These are phyloP conservation scores for Furcasterigmium sp. DNA, from an alignment of 2,329 filamentous ascomycete genomes.

Conservation along the genomic window DNA sequence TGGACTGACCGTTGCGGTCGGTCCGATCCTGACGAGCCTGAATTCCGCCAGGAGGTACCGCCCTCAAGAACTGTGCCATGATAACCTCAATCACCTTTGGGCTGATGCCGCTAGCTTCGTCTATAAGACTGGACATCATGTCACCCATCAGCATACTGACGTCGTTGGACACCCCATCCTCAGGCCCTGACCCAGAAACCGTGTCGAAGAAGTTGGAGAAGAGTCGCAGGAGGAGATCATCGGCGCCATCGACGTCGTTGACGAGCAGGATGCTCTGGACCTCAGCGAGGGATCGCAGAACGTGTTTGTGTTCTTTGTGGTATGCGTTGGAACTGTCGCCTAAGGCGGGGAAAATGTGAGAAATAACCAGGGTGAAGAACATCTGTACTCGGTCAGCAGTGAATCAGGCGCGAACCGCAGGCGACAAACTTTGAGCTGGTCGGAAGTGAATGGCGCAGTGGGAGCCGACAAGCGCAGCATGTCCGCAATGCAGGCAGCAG, in stretches of 20 bases:
- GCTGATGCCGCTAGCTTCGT: constrained; percentile 75
- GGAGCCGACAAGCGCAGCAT: constrained; percentile 90
- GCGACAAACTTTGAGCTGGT: constrained; percentile 75
- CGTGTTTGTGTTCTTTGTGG: constrained; percentile 88
- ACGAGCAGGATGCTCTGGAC: constrained; percentile 93
- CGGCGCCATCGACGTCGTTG: constrained; percentile 78
- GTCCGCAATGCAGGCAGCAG: constrained; percentile 85
- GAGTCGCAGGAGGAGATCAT: constrained; percentile 71
- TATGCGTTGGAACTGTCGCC: constrained; percentile 85
- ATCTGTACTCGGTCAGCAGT: constrained; percentile 52
- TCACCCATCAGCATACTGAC: constrained; percentile 90
- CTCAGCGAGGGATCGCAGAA: constrained; percentile 81
- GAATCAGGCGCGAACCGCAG: neutral
- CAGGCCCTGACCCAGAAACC: constrained; percentile 67
- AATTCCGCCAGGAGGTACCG: constrained; percentile 61
- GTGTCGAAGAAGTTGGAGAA: constrained; percentile 93
- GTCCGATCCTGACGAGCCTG: constrained; percentile 45
- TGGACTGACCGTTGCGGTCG: constrained; percentile 70
- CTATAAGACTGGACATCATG: constrained; percentile 77
- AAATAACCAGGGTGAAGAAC: constrained; percentile 87
- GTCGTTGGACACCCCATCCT: constrained; percentile 84
- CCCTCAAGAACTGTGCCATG: constrained; percentile 90
- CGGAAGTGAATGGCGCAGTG: constrained; percentile 85
- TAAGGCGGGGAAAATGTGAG: constrained; percentile 75
- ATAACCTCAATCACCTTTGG: constrained; percentile 84